These are phyloP conservation scores for Fistulifera pelliculosa DNA, from an alignment of 108 stramenopile species.

Conservation along the genomic window DNA sequence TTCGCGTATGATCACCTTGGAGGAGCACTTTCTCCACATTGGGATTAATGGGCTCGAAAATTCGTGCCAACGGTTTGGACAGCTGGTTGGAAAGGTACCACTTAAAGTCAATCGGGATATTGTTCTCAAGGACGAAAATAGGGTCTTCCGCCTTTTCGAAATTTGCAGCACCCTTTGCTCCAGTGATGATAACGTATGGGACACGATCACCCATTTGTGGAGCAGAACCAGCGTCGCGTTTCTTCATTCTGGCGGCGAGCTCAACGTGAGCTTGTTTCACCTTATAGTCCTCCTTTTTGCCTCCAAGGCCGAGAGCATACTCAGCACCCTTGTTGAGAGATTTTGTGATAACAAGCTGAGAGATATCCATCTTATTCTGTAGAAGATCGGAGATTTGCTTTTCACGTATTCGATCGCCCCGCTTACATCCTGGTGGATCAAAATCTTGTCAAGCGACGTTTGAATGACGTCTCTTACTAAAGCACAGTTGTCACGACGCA, in stretches of 20 bases:
- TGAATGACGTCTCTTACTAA: constrained; percentile 95
- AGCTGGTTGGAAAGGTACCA: constrained; percentile 97
- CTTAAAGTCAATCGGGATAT: constrained; percentile 94
- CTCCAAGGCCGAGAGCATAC: constrained; percentile 81
- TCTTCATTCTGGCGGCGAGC: constrained; percentile 95
- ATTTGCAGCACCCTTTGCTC: constrained; percentile 86
- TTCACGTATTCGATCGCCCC: constrained; percentile 92
- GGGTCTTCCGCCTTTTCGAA: constrained; percentile 98
- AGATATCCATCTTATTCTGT: constrained; percentile 99
- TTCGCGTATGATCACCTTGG: constrained; percentile 95
- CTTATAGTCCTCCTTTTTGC: constrained; percentile 93
- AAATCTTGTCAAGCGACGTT: constrained; percentile 94
- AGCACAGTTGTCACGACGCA: constrained; percentile 98
- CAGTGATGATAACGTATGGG: constrained; percentile 98
- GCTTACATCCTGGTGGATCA: constrained; percentile 87
- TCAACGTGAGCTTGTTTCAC: constrained; percentile 98
- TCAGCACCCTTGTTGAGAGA: constrained; percentile 95
- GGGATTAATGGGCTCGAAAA: constrained; percentile 97
- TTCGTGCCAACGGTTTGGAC: constrained; percentile 90
- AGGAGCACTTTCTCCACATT: constrained; percentile 85
- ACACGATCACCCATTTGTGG: constrained; percentile 99
- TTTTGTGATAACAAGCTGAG: constrained; percentile 96
- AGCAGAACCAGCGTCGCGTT: constrained; percentile 94
- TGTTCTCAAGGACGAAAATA: constrained; percentile 96
- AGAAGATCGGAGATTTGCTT: constrained; percentile 88